Base-by-base conservation (phyloP, 1,284 basidiomycete genomes). In the Rhizoctonia solani region DNA sequence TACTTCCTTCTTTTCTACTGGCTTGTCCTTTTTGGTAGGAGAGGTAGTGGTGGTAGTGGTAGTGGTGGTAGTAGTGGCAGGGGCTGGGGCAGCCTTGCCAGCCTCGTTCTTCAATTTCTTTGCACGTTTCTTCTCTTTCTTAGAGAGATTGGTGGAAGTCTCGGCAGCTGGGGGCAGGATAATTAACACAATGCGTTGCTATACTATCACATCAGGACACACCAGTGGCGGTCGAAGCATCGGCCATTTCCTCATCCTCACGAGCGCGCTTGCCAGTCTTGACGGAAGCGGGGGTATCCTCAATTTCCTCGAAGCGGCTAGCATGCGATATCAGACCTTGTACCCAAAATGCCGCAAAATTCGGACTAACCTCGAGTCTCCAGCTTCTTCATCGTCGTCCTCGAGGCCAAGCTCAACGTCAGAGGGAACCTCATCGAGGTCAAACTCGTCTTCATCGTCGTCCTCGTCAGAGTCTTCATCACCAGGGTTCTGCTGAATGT, bases 91-190 rank as follows among this genome's bases (percentile, higher is more conserved):
- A 37, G 87, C 82, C 50, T 83, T 80, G 23, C 87, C 88, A 67
- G 80, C 80, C 58, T 84, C 83, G 47, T 76, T 82, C 80, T 90
- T 92, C 74, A 85, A 80, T 79, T 91, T 92, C 80, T 92, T 93
- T 69, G 56, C 56, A 67, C 76, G 74, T 74, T 78, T 78, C 68
- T 74, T 73, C 72, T 75, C 74, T 53, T 74, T 73, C 71, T 77
- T 76, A 69, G 70, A 74, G 27, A 76, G n/a, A 23, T 19, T 30
- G 11, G 44, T 29, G 4, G 56, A 49, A 23, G 30, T 72, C 65
- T 72, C 68, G 49, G 66, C 68, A 14, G 47, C 54, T 47, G 50
- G n/a, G 37, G 34, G 32, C 19, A 30, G 47, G 50, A 29, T 16
- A 41, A 5, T 53, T 21, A 66, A 19, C 29, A n/a, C n/a, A n/a